A percentile compares a stretch with the other conserved stretches of the same genome.
Evolutionary conservation across 23 red algal genomes (phyloP).

Genomic region (Gracilaria gracilis): DNA sequence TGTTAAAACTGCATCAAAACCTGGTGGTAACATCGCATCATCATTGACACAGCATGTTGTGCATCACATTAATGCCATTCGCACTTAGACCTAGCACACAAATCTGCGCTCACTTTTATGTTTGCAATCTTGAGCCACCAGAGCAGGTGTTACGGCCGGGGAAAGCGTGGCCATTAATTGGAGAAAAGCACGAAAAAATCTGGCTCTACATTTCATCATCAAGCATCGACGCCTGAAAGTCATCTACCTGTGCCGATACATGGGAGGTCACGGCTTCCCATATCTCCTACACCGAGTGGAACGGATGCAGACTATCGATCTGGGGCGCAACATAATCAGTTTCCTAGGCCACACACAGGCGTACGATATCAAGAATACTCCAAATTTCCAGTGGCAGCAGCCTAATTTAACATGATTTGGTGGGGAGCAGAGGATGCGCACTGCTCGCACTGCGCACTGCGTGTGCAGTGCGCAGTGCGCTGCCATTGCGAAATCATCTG

Average conservation of each 20-base stretch:
- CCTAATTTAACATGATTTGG: slow-evolving; percentile 64
- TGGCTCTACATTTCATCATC: slow-evolving; percentile 61
- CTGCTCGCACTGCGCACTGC: too few species aligned
- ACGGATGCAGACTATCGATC: slow-evolving; percentile 5
- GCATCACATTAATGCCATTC: background rate
- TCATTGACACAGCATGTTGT: slow-evolving; percentile 3
- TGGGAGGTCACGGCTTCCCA: slow-evolving; percentile 45
- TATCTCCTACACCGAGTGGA: slow-evolving; percentile 32
- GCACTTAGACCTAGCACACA: slow-evolving; percentile 6
- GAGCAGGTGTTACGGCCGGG: slow-evolving; percentile 20
- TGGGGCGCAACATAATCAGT: background rate
- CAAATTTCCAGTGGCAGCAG: slow-evolving; percentile 55
- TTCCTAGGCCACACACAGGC: slow-evolving; percentile 1
- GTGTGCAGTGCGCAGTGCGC: too few species aligned
- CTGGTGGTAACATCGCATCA: background rate
- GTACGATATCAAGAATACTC: slow-evolving; percentile 63
- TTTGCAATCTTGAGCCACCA: background rate
- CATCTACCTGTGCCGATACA: slow-evolving; percentile 42
- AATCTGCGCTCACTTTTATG: background rate
- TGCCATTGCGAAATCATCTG: slow-evolving; percentile 60
- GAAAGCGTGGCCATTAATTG: slow-evolving; percentile 62
- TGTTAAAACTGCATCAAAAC: slow-evolving; percentile 37
- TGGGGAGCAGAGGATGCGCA: slow-evolving; percentile 63
- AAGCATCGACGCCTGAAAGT: slow-evolving; percentile 76
- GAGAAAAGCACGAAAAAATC: slow-evolving; percentile 63